Evolutionary conservation across 2,329 filamentous ascomycete genomes (phyloP), one percentile per base, ranked within the genome.

Genomic region (Talaromyces atroroseus): DNA sequence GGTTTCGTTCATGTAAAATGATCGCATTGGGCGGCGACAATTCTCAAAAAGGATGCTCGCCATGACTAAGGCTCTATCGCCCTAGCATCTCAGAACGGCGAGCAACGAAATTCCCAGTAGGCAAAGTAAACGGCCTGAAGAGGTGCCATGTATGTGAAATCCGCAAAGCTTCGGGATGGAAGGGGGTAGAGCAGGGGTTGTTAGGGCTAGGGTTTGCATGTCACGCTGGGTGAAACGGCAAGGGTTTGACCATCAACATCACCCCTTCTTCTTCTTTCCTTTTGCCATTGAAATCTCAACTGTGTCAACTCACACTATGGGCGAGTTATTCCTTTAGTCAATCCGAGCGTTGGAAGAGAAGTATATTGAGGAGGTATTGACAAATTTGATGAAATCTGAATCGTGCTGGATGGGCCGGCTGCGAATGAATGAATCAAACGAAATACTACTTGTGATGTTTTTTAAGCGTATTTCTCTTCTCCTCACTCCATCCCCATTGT

Each of bases 201-300:
- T 29, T 29, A 56, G 53, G 53, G 48, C 53, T 56, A 56, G 47
- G 53, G 47, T 26, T 56, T 5, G 16, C 23, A 11, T 18, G 14
- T 26, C 18, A 50, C 21, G 48, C 48, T 26, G 32, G 36, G 16
- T 50, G 53, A 56, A 56, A 56, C 53, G 47, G 26, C 26, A 50
- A 44, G 18, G 38, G 53, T 50, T 56, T 56, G 36, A 50, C 18
- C 23, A 26, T 23, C 20, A 26, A 11, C 38, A n/a, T 20, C 40
- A 18, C 40, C 40, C n/a, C 23, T 23, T n/a, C n/a, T 23, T 46
- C 24, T 2, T 21, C 44, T 20, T 46, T 12, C 18, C 18, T 18
- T 23, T 46, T 18, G 16, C 24, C 36, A 8, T 40, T 40, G 36
- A 40, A 2, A 18, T 40, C 10, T 14, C n/a, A 40, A 2, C 8